Base-by-base conservation (phyloP, 169 alveolate species). In the Condylostoma magnum region DNA sequence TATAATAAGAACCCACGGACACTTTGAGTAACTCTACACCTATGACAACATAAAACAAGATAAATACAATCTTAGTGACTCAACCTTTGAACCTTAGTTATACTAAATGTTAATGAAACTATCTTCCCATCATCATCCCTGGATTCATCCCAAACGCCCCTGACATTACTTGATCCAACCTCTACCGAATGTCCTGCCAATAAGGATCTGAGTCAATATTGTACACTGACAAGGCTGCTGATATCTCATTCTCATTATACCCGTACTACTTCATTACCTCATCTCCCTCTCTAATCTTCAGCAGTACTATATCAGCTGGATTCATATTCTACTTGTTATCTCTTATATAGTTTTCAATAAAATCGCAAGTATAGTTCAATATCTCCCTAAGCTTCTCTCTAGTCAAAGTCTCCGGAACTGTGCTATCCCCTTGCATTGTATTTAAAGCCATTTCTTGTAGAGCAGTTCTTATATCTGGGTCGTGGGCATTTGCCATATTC, bases 381-480 rank as follows among this genome's bases (percentile, higher is more conserved):
- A 60, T 55, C 25, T 60, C 71, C 43, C 56, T 60, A n/a, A 60
- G 58, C 27, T 60, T 60, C 28, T 60, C 71, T 60, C 43, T 60
- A 60, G 71, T 60, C 1, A 60, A 34, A 27, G 20, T 25, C 1
- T n/a, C 57, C 18, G 71, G 71, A 2, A 60, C 12, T 12, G 12
- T 22, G 25, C 36, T 55, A 1, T 31, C 58, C 18, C 41, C 71
- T 41, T 60, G 71, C n/a, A 60, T 18, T 10, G 71, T 60, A 3
- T 60, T 60, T 41, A 18, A 52, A 37, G 71, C 71, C 71, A 60
- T 60, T 60, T 60, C 71, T 28, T 60, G 56, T n/a, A 60, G 31
- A 1, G 71, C 71, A 8, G 56, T n/a, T 38, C 36, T 18, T n/a
- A 60, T 27, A 1, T 15, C 27, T 8, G 71, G 71, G n/a, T 37